These are phyloP conservation scores for Ambrosiella xylebori DNA, from an alignment of 2,329 filamentous ascomycete species.

Conservation along the genomic window DNA sequence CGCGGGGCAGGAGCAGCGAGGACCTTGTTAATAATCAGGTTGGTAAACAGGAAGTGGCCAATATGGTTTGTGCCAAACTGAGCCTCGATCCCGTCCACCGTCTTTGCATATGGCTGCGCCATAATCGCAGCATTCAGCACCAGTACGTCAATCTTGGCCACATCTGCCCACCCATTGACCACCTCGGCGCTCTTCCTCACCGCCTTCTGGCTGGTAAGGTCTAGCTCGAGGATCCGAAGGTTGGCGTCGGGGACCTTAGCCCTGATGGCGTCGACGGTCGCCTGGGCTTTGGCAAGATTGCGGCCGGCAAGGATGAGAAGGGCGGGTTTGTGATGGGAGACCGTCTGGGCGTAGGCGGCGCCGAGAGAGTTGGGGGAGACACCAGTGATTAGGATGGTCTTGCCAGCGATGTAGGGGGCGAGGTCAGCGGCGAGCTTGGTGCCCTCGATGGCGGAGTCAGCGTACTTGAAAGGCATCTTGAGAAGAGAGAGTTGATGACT, in stretches of 20 bases:
- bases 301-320: constrained; percentile 9
- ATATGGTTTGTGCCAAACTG: constrained; percentile 30
- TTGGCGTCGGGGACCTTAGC: constrained; percentile 2
- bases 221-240: constrained; percentile 15
- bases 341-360: constrained; percentile 20
- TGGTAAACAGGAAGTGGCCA: constrained; percentile 29
- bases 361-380: constrained; percentile 24
- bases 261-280: constrained; percentile 11
- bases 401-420: constrained; percentile 3
- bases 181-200: constrained; percentile 23
- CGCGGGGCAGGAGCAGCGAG: constrained; percentile 14
- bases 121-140: constrained; percentile 28
- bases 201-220: constrained; percentile 22
- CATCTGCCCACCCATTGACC: constrained; percentile 16
- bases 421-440: not conserved
- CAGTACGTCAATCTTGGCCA: constrained; percentile 20
- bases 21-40: constrained; percentile 19
- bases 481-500: no score
- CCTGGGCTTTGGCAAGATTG: not conserved
- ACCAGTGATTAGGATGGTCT: constrained; percentile 25
- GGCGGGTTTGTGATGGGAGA: constrained; percentile 24
- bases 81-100: constrained; percentile 25
- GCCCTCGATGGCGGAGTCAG: not conserved
- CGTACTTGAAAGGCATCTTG: constrained; percentile 1
- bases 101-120: constrained; percentile 19